Evolutionary conservation across 306 rosid genomes (phyloP).

Genomic region (Cercis canadensis): DNA sequence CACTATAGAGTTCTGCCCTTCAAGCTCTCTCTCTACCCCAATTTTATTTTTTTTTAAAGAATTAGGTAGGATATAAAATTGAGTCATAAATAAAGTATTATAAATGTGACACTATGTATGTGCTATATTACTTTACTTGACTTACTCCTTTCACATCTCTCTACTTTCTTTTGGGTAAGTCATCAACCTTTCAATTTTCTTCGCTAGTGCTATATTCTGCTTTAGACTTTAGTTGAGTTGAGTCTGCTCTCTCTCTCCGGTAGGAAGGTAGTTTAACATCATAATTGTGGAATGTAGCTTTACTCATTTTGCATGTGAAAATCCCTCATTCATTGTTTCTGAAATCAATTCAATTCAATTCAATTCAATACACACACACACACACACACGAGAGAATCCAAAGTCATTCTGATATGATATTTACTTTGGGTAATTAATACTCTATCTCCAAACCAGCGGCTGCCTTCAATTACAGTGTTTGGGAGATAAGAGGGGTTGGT

Average conservation of each 20-base stretch:
- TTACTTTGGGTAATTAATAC: conserved; percentile 37
- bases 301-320: conserved; percentile 53
- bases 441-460: neutral
- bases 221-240: conserved; percentile 28
- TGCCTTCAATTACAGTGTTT: conserved; percentile 32
- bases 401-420: conserved; percentile 33
- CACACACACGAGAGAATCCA: neutral
- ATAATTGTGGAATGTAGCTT: conserved; percentile 48
- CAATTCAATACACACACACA: conserved; percentile 39
- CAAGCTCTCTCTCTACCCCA: conserved; percentile 24
- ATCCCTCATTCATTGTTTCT: conserved; percentile 39
- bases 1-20: conserved; percentile 36
- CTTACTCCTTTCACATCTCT: conserved; percentile 30
- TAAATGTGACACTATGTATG: conserved; percentile 33
- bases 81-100: conserved; percentile 18
- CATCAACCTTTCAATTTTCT: conserved; percentile 45
- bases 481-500: conserved; percentile 32
- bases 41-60: neutral
- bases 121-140: conserved; percentile 38
- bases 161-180: conserved; percentile 52
- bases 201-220: conserved; percentile 36
- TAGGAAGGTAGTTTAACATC: conserved; percentile 35
- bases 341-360: conserved; percentile 32
- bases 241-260: conserved; percentile 31
- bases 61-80: conserved; percentile 24